These are phyloP conservation scores for Pugionium cornutum DNA, from an alignment of 345 rosid genomes.

Conservation along the genomic window DNA sequence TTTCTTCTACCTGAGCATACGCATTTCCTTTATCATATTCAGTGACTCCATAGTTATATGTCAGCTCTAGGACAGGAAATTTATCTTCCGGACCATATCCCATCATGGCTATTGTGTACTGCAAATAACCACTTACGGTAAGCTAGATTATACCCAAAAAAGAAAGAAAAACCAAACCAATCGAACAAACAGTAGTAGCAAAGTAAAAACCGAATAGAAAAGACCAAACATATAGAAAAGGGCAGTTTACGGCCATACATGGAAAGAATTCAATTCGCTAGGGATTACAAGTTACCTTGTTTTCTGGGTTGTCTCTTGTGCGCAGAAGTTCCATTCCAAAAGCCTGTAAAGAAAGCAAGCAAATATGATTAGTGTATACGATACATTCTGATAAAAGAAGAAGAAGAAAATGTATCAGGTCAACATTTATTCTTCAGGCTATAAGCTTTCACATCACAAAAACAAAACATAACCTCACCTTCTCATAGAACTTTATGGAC, in stretches of 20 bases:
- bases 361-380: conserved; percentile 16
- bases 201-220: neutral
- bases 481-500: conserved; percentile 85
- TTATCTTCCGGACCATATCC: conserved; percentile 96
- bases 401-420: neutral
- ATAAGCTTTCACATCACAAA: neutral
- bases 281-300: conserved; percentile 61
- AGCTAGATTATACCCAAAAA: neutral
- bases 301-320: conserved; percentile 82
- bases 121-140: neutral
- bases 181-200: neutral
- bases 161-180: neutral
- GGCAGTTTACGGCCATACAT: neutral
- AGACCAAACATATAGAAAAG: neutral
- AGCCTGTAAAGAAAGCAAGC: conserved; percentile 53
- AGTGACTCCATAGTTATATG: conserved; percentile 89
- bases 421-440: neutral
- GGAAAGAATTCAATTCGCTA: neutral
- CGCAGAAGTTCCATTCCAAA: conserved; percentile 98
- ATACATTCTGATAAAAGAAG: conserved; percentile 19
- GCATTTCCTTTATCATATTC: conserved; percentile 91
- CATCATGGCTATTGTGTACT: conserved; percentile 90
- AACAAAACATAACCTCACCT: conserved; percentile 47
- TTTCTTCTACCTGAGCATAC: conserved; percentile 70
- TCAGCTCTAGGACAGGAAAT: conserved; percentile 76